Percentiles rank a stretch among this genome's conserved stretches.
Evolutionary conservation across 371 early-diverging fungal genomes (phyloP).

Genomic region (Saksenaea oblongispora): DNA sequence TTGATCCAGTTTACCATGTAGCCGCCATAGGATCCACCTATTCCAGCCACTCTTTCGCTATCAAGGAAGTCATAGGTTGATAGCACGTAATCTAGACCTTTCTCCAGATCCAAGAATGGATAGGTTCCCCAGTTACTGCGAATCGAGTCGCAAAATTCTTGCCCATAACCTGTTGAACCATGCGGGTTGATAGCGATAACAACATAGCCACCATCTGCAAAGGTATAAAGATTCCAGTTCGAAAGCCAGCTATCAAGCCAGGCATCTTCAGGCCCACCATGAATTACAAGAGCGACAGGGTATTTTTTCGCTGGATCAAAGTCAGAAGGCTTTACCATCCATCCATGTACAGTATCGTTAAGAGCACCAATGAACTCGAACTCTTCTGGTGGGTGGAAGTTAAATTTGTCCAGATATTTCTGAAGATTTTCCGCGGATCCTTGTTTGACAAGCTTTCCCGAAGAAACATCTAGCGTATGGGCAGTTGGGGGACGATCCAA

Average conservation of each 20-base stretch:
- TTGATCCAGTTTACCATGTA: constrained; percentile 81
- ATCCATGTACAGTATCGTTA: constrained; percentile 70
- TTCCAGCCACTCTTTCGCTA: constrained; percentile 57
- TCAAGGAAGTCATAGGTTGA: constrained; percentile 65
- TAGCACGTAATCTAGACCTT: constrained; percentile 71
- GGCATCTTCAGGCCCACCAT: constrained; percentile 84
- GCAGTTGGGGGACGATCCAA: constrained; percentile 55
- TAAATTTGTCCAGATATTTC: constrained; percentile 28
- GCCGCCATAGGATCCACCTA: constrained; percentile 86
- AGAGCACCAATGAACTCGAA: constrained; percentile 70
- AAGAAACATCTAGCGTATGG: constrained; percentile 32
- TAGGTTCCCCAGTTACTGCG: constrained; percentile 76
- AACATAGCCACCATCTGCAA: constrained; percentile 71
- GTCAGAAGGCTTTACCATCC: constrained; percentile 67
- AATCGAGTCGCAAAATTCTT: constrained; percentile 74
- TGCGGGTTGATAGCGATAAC: constrained; percentile 77
- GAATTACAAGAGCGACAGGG: constrained; percentile 82
- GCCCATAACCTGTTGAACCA: constrained; percentile 86
- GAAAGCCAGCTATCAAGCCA: constrained; percentile 72
- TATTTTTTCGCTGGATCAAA: constrained; percentile 65
- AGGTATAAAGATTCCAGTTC: constrained; percentile 78
- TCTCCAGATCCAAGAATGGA: constrained; percentile 76
- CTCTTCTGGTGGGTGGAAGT: constrained; percentile 55
- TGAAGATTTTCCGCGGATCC: constrained; percentile 29
- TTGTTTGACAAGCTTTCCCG: constrained; percentile 10